Percentiles rank a stretch among this genome's conserved stretches.
phyloP scores from a whole-genome alignment of 23 red algal genomes.

The Gracilaria caudata region DNA sequence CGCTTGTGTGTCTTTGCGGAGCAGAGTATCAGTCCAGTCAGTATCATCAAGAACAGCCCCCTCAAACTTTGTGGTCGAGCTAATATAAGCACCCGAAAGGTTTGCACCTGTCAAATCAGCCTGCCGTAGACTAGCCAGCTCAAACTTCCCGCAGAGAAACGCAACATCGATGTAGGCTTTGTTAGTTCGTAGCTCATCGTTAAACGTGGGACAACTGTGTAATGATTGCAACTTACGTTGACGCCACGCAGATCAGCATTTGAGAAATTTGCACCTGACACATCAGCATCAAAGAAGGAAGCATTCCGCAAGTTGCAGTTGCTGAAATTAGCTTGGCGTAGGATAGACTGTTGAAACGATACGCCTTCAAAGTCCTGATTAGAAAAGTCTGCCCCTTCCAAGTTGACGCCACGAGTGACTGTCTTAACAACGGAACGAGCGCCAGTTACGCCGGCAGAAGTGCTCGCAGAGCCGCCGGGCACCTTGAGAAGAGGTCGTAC shows the following conservation, averaged over 20 bases:
- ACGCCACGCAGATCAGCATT: slow-evolving; percentile 68
- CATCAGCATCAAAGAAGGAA: slow-evolving; percentile 98
- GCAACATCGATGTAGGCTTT: background rate
- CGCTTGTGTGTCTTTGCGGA: slow-evolving; percentile 90
- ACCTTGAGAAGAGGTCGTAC: slow-evolving; percentile 71
- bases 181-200: background rate
- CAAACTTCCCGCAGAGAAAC: slow-evolving; percentile 40
- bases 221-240: slow-evolving; percentile 52
- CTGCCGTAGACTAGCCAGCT: slow-evolving; percentile 88
- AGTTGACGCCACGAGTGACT: slow-evolving; percentile 89
- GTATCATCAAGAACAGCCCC: slow-evolving; percentile 77
- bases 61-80: slow-evolving; percentile 81
- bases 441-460: slow-evolving; percentile 54
- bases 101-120: slow-evolving; percentile 84
- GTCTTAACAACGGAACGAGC: slow-evolving; percentile 75
- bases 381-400: slow-evolving; percentile 83
- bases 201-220: background rate
- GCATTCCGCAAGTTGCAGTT: slow-evolving; percentile 78
- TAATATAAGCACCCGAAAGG: slow-evolving; percentile 86
- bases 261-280: slow-evolving; percentile 77
- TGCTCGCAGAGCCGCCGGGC: slow-evolving; percentile 83
- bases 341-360: slow-evolving; percentile 91
- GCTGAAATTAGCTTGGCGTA: slow-evolving; percentile 84
- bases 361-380: slow-evolving; percentile 80
- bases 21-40: slow-evolving; percentile 88